A percentile compares a stretch with the other conserved stretches of the same genome.
phyloP scores from a whole-genome alignment of 352 stramenopile species.

The Globisporangium echinulatum region DNA sequence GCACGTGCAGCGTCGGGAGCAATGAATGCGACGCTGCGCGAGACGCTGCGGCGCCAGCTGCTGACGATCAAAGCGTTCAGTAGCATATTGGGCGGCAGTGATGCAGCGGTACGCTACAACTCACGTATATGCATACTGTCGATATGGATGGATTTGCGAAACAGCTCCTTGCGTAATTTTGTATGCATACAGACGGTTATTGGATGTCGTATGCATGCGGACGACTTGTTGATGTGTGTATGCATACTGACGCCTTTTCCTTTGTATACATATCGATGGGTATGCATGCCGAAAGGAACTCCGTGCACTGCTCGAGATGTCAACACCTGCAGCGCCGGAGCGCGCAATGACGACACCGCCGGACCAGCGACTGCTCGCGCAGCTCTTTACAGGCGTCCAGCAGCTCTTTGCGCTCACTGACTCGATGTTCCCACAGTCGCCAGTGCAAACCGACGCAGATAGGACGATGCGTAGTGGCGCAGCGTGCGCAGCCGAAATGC shows the following conservation, averaged over 20 bases:
- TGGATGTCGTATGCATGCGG: too few species aligned
- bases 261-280: not conserved
- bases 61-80: not conserved
- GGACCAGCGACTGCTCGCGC: not conserved
- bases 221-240: not conserved
- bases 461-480: not conserved
- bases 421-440: not conserved
- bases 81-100: not conserved
- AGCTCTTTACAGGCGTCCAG: not conserved
- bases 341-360: not conserved
- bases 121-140: not conserved
- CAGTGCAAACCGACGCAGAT: not conserved
- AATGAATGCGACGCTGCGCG: constrained; percentile 3
- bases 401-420: not conserved
- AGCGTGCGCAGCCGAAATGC: not conserved
- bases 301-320: not conserved
- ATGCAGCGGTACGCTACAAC: not conserved
- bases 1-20: constrained; percentile 2
- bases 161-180: too few species aligned
- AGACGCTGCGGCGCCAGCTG: not conserved
- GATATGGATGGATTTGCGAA: not conserved
- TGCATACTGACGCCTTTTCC: not conserved
- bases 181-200: too few species aligned
- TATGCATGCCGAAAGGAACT: not conserved
- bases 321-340: not conserved